Evolutionary conservation across 2,329 filamentous ascomycete species (phyloP), one percentile per base, ranked within the genome.

Genomic region (Beauveria scarabaeidicola): DNA sequence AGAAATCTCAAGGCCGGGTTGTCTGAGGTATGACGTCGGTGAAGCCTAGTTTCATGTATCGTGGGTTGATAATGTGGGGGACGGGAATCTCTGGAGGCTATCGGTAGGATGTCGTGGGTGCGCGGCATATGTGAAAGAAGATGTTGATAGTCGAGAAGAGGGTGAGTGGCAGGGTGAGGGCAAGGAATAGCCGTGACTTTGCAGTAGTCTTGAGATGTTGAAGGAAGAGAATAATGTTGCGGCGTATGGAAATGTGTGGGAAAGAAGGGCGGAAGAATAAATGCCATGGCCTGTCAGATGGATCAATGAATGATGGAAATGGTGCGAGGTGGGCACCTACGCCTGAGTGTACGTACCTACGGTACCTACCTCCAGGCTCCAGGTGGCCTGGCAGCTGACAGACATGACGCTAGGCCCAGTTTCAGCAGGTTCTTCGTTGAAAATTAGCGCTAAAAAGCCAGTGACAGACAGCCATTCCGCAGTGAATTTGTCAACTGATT

Each of bases 21-120:
- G 21, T n/a, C 23, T 21, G 13, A 36, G 38, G 9, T 43, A 58
- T 52, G 55, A 58, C 55, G 55, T 51, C 38, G 47, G n/a, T 43
- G 46, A 58, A 27, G 46, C 25, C 19, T 43, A 19, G 32, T 52
- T 44, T 50, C 36, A n/a, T 51, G 25, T 32, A 48, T 51, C 55
- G 38, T 43, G 21, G 15, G 23, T n/a, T 32, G 8, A 40, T 47
- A 38, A 27, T 59, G 38, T 38, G 52, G 21, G 52, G 43, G 52
- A 7, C 40, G 21, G 48, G 38, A n/a, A 6, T 25, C 40, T 52
- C 10, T 17, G 17, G 21, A 40, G 21, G 46, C 57, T 59, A 59
- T 59, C 48, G 46, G 41, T 52, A 19, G 21, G 40, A 47, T 59
- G 53, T 59, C 27, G 57, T 59, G n/a, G 48, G 50, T 59, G 57